phyloP scores from a whole-genome alignment of 345 rosid species.

The Viola odorata region DNA sequence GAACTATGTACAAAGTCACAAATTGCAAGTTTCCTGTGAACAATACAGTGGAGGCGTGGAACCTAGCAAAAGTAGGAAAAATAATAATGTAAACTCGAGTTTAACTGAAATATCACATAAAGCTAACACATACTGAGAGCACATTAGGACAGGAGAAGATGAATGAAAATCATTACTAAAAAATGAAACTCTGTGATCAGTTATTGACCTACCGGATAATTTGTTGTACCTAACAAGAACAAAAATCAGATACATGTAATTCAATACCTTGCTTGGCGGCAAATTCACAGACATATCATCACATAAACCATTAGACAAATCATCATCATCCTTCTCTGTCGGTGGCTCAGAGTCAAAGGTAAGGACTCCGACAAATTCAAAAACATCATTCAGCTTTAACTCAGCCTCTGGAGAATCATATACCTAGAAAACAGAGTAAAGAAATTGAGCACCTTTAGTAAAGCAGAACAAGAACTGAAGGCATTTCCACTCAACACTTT shows the following conservation, averaged over 20 bases:
- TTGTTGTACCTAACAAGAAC: neutral
- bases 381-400: conserved; percentile 75
- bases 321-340: conserved; percentile 42
- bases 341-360: conserved; percentile 45
- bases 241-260: neutral
- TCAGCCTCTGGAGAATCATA: conserved; percentile 79
- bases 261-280: conserved; percentile 51
- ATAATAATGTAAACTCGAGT: conserved; percentile 1
- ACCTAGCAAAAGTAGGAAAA: conserved; percentile 32
- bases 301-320: conserved; percentile 32
- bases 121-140: neutral
- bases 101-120: neutral
- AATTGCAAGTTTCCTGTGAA: conserved; percentile 70
- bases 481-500: neutral
- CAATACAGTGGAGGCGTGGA: conserved; percentile 80
- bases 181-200: too few species aligned
- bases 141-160: too few species aligned
- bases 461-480: neutral
- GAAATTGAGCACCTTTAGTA: conserved; percentile 3
- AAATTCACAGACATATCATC: conserved; percentile 50
- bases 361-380: conserved; percentile 81
- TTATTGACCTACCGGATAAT: neutral
- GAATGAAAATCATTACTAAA: too few species aligned
- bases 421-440: conserved; percentile 37
- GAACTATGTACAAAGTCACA: conserved; percentile 49